These are phyloP conservation scores for Eutypella sp. DNA, from an alignment of 2,329 filamentous ascomycete genomes.

Conservation along the genomic window DNA sequence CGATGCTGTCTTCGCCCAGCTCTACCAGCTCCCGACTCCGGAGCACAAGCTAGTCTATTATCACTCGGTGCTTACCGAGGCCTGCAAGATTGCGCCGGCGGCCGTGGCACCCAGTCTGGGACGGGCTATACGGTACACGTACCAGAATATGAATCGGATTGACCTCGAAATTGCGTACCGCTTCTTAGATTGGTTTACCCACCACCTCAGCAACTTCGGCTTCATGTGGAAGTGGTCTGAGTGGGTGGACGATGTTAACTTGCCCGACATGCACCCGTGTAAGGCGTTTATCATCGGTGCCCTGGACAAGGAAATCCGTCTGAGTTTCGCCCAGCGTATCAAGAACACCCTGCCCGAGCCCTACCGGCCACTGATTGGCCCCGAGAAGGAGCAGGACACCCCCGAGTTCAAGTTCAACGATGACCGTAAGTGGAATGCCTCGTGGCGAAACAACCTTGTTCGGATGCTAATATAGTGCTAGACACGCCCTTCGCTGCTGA, in stretches of 20 bases:
- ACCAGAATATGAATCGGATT: slow-evolving; percentile 74
- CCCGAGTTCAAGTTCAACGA: slow-evolving; percentile 88
- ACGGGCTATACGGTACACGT: slow-evolving; percentile 86
- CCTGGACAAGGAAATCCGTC: slow-evolving; percentile 91
- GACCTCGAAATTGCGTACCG: slow-evolving; percentile 82
- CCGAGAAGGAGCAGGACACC: slow-evolving; percentile 90
- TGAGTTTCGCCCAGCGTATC: slow-evolving; percentile 94
- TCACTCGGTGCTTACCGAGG: slow-evolving; percentile 88
- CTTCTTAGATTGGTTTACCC: slow-evolving; percentile 96
- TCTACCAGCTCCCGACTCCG: slow-evolving; percentile 79
- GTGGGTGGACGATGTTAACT: slow-evolving; percentile 82
- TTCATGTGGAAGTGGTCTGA: slow-evolving; percentile 99
- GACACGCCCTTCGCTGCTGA: slow-evolving; percentile 77
- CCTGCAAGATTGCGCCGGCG: slow-evolving; percentile 90
- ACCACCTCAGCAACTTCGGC: slow-evolving; percentile 97
- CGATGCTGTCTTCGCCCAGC: slow-evolving; percentile 94
- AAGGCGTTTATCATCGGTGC: slow-evolving; percentile 91
- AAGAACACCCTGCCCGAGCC: slow-evolving; percentile 84
- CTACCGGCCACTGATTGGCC: slow-evolving; percentile 75
- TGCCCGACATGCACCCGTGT: slow-evolving; percentile 73
- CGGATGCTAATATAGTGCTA: slow-evolving; percentile 28
- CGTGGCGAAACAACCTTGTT: slow-evolving; percentile 5
- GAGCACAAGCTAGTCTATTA: slow-evolving; percentile 97
- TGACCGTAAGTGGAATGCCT: slow-evolving; percentile 52
- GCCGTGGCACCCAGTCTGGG: slow-evolving; percentile 95